Percentiles rank a stretch among this genome's conserved stretches.
Evolutionary conservation across 2,329 filamentous ascomycete genomes (phyloP).

Genomic region (Epicoccum nigrum): DNA sequence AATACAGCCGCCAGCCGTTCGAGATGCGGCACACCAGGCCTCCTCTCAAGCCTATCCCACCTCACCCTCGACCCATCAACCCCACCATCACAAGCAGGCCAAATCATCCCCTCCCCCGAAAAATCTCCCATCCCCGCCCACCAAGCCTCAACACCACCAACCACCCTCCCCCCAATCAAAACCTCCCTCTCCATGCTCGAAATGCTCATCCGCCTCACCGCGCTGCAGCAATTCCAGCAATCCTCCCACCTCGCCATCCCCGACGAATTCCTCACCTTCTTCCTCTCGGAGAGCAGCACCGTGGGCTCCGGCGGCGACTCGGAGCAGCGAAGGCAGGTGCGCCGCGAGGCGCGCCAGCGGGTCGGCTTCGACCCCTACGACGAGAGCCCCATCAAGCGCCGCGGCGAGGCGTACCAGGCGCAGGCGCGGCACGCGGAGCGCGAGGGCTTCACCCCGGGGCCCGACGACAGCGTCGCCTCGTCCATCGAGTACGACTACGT

Average conservation of each 20-base stretch:
- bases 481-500: conserved; percentile 38
- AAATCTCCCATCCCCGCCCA: conserved; percentile 23
- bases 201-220: conserved; percentile 83
- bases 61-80: conserved; percentile 51
- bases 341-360: conserved; percentile 64
- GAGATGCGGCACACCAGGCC: conserved; percentile 44
- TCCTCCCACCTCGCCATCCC: conserved; percentile 86
- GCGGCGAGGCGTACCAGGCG: conserved; percentile 70
- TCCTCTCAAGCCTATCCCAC: conserved; percentile 53
- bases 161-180: conserved; percentile 58
- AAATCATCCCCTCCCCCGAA: conserved; percentile 32
- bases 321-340: conserved; percentile 64
- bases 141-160: conserved; percentile 18
- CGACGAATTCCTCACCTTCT: conserved; percentile 88
- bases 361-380: conserved; percentile 77
- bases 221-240: conserved; percentile 91
- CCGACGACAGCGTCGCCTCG: neutral
- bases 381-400: conserved; percentile 69
- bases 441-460: conserved; percentile 3
- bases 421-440: conserved; percentile 21
- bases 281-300: conserved; percentile 72
- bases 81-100: conserved; percentile 18
- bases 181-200: conserved; percentile 82
- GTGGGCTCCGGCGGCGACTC: conserved; percentile 69
- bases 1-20: conserved; percentile 16